Evolutionary conservation across 352 stramenopile genomes (phyloP), one percentile per base, ranked within the genome.

Genomic region (Pythium aquatile): DNA sequence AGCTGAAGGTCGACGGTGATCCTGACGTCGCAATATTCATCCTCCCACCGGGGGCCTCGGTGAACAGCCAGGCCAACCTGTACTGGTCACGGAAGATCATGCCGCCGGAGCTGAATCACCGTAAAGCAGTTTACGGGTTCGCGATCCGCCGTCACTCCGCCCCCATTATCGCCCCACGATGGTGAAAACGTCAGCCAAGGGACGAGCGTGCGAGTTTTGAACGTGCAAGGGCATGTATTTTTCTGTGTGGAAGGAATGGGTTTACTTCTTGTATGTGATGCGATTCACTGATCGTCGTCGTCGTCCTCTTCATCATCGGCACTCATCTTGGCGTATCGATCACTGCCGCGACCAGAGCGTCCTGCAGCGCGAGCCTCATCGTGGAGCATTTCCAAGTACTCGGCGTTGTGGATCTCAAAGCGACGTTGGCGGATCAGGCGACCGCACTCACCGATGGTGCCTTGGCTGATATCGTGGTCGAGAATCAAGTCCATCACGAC

Each of bases 321-420:
- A 17, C 58, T 65, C 48, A 37, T 48, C 24, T 66, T 69, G 13
- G 57, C 40, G 62, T 70, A 74, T 28, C 67, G 57, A 54, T 70
- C 67, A 49, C 30, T 73, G 24, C 61, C 61, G 24, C 58, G n/a
- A 11, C 28, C 48, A 29, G 46, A 53, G 30, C 57, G 61, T 48
- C 54, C 40, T 2, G 54, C 16, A 8, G 39, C 64, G 24, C 58
- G 52, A 13, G 54, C 28, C 44, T 87, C 81, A 16, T 81, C 77
- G 46, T 94, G 81, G 37, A 96, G 77, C 80, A 93, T 89, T 55
- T 92, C 85, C 26, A 93, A 70, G 66, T 96, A 96, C 65, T 96
- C 87, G 8, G 78, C 81, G 56, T 96, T 95, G 67, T 96, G 85
- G 59, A 93, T 92, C 58, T 94, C 84, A 68, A 93, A 95, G 37